Conservation (phyloP, 108 stramenopile species). For the Skeletonema marinoi region DNA sequence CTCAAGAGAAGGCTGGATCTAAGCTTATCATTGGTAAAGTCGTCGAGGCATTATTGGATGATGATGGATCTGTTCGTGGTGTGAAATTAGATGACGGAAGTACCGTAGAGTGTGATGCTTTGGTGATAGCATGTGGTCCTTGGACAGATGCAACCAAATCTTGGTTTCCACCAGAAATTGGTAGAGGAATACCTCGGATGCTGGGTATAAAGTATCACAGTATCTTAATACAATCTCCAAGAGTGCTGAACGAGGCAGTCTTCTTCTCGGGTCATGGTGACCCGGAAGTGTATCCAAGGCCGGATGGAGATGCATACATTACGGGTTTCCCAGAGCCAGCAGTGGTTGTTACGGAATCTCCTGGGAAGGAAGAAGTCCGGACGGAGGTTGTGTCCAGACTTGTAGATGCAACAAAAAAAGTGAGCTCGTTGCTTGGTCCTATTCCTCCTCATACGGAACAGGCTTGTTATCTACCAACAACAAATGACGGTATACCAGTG, state of each 20-base stretch:
- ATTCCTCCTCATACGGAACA: slow-evolving; percentile 47
- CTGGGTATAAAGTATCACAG: slow-evolving; percentile 62
- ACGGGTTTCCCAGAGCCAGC: slow-evolving; percentile 60
- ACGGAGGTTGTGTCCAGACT: slow-evolving; percentile 32
- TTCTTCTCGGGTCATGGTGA: slow-evolving; percentile 59
- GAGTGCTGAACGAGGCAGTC: slow-evolving; percentile 53
- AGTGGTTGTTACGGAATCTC: slow-evolving; percentile 43
- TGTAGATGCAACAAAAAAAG: slow-evolving; percentile 42
- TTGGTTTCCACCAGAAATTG: slow-evolving; percentile 42
- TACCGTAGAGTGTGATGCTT: slow-evolving; percentile 50
- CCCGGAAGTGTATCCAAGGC: slow-evolving; percentile 69
- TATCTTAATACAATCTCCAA: slow-evolving; percentile 39
- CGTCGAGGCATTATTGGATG: slow-evolving; percentile 27
- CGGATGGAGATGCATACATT: slow-evolving; percentile 61
- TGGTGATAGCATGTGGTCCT: slow-evolving; percentile 60
- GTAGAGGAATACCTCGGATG: slow-evolving; percentile 33
- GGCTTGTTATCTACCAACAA: slow-evolving; percentile 62
- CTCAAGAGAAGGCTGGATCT: slow-evolving; percentile 39
- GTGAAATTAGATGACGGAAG: slow-evolving; percentile 56
- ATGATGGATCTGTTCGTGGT: slow-evolving; percentile 21
- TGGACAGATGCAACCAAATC: slow-evolving; percentile 53
- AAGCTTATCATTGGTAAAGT: slow-evolving; percentile 47
- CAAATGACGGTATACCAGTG: slow-evolving; percentile 82
- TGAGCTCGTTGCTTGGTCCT: slow-evolving; percentile 35
- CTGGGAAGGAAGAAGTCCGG: slow-evolving; percentile 53